Evolutionary conservation across 2,329 filamentous ascomycete genomes (phyloP), one percentile per base, ranked within the genome.

Genomic region (Amylocarpus encephaloides): DNA sequence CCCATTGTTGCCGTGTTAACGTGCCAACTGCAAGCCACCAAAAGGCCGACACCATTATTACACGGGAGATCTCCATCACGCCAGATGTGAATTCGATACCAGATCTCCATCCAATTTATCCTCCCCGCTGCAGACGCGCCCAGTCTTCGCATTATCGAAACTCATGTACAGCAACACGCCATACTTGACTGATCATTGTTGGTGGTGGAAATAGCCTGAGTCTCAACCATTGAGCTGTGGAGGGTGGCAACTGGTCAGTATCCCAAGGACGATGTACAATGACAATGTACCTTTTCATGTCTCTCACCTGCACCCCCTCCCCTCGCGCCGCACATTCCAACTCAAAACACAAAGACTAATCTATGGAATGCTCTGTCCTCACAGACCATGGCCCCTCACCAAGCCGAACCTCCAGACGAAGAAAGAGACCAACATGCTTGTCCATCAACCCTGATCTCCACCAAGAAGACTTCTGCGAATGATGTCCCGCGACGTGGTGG

Each of bases 401-500:
- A 46, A 46, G 29, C 44, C 26, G 47, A 48, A 36, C 47, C 47
- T 41, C 49, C 46, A 48, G 44, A 52, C 36, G 45, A 50, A 26
- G 51, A 55, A n/a, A 43, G 38, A 15, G 35, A 40, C 30, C 19
- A 18, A 29, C 11, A 33, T 11, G 18, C 16, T 34, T 44, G n/a
- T 41, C 34, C 36, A 39, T 40, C 45, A 42, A 26, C 46, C 22
- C 43, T 43, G 16, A 16, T 40, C 46, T 16, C 26, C 19, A 26
- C 16, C 38, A 18, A 44, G 42, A 46, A 42, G 16, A 43, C 22
- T 16, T 16, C 47, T 33, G 42, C 41, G 36, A 51, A 48, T 43
- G 49, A 51, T 18, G 52, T 53, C 26, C 55, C 55, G 13, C 49
- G 49, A 30, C 54, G 53, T 33, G 47, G 53, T 33, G 47, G 48